These are phyloP conservation scores for Solanum sitiens DNA, from an alignment of 257 asterid genomes.

Conservation along the genomic window DNA sequence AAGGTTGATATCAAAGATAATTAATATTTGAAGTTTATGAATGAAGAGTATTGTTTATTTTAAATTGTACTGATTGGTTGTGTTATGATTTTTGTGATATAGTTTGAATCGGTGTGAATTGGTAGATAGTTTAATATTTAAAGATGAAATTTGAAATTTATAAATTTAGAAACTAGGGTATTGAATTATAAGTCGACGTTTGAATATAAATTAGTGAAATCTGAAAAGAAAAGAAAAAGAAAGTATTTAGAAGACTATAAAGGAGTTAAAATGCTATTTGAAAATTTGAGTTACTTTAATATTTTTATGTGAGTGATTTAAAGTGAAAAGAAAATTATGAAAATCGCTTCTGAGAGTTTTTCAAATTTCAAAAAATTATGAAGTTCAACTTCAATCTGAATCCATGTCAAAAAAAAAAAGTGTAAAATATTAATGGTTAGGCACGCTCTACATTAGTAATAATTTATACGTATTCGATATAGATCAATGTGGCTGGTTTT, in stretches of 20 bases:
- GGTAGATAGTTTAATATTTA: not conserved
- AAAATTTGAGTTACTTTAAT: not conserved
- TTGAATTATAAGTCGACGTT: not conserved
- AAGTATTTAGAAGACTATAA: not conserved
- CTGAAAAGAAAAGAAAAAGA: not conserved
- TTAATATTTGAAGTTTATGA: not conserved
- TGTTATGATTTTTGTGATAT: too few relatives aligned
- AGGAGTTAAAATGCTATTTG: not conserved
- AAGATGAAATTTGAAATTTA: not conserved
- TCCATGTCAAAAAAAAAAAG: not conserved
- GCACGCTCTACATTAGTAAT: not conserved
- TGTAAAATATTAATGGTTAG: not conserved
- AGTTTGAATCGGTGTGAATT: not conserved
- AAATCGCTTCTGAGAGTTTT: not conserved
- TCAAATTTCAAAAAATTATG: too few relatives aligned
- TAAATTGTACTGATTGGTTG: too few relatives aligned
- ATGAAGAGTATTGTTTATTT: not conserved
- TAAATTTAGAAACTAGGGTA: not conserved
- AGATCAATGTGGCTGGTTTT: not conserved
- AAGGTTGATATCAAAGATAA: not conserved
- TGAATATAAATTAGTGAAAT: not conserved
- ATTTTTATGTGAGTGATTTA: not conserved
- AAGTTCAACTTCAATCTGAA: too few relatives aligned
- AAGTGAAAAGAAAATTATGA: not conserved
- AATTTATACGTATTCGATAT: not conserved